Evolutionary conservation across 2,329 filamentous ascomycete genomes (phyloP).

Genomic region (Westerdykella sp.): DNA sequence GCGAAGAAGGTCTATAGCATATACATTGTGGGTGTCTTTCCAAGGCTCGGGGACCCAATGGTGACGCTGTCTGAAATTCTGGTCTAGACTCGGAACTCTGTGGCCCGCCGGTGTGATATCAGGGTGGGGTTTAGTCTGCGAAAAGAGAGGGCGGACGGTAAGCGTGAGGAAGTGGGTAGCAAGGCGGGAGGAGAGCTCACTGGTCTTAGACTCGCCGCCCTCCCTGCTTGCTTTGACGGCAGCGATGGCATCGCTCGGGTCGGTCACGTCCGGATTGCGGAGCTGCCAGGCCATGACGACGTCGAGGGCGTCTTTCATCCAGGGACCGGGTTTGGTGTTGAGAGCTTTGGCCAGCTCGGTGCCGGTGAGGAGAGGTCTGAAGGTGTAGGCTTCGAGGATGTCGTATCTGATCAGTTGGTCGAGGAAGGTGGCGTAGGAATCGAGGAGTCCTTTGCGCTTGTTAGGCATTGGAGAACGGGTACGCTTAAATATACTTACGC

Average conservation of each 20-base stretch:
- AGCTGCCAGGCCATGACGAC: constrained; percentile 85
- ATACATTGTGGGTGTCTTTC: constrained; percentile 49
- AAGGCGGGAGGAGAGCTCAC: constrained; percentile 47
- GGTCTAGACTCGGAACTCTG: constrained; percentile 38
- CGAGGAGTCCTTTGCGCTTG: constrained; percentile 37
- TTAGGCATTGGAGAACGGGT: constrained; percentile 10
- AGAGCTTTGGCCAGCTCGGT: constrained; percentile 64
- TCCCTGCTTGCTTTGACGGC: constrained; percentile 36
- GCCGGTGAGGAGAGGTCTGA: constrained; percentile 61
- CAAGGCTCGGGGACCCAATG: constrained; percentile 39
- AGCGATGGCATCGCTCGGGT: constrained; percentile 46
- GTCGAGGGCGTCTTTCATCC: constrained; percentile 75
- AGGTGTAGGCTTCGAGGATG: constrained; percentile 46
- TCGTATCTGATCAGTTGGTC: constrained; percentile 45
- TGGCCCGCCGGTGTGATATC: constrained; percentile 52
- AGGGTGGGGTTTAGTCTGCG: constrained; percentile 25
- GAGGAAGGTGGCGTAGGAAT: constrained; percentile 51
- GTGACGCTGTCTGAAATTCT: constrained; percentile 36
- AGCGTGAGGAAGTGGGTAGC: constrained; percentile 53
- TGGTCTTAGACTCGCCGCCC: constrained; percentile 17
- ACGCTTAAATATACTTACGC: constrained; percentile 34
- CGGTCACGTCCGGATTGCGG: constrained; percentile 62
- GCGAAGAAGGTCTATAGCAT: constrained; percentile 51
- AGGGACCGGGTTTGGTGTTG: constrained; percentile 64
- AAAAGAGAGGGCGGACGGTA: constrained; percentile 63